Evolutionary conservation across 2,329 filamentous ascomycete species (phyloP).

Genomic region (Aspergillus luchuensis): DNA sequence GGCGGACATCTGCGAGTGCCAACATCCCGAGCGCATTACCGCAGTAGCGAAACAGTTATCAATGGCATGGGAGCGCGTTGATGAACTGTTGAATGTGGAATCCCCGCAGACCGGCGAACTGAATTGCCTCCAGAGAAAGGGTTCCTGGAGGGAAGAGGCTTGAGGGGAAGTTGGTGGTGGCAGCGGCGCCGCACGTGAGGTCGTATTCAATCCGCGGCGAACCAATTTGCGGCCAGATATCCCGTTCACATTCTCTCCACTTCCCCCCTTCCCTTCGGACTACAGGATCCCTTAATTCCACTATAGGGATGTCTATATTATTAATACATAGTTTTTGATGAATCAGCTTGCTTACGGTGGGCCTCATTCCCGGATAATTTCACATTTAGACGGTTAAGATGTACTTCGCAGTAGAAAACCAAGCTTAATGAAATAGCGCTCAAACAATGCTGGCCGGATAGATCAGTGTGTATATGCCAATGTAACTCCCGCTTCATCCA

Average conservation of each 20-base stretch:
- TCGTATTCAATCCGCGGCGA: slow-evolving; percentile 7
- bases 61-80: slow-evolving; percentile 28
- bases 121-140: slow-evolving; percentile 8
- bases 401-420: background rate
- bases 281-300: background rate
- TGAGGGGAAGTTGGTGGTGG: slow-evolving; percentile 7
- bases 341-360: background rate
- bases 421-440: slow-evolving; percentile 2
- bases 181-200: slow-evolving; percentile 21
- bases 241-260: slow-evolving; percentile 20
- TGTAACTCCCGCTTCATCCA: slow-evolving; percentile 16
- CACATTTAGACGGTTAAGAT: background rate
- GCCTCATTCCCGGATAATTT: background rate
- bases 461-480: background rate
- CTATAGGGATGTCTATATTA: background rate
- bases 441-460: slow-evolving; percentile 5
- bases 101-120: slow-evolving; percentile 33
- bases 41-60: slow-evolving; percentile 27
- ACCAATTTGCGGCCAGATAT: slow-evolving; percentile 34
- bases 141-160: slow-evolving; percentile 13
- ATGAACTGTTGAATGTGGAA: slow-evolving; percentile 23
- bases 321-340: slow-evolving; percentile 6
- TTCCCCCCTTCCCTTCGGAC: slow-evolving; percentile 12
- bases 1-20: slow-evolving; percentile 40
- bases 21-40: slow-evolving; percentile 47